phyloP scores from a whole-genome alignment of 768 basidiomycete species.

The Rhizopogon sp. region DNA sequence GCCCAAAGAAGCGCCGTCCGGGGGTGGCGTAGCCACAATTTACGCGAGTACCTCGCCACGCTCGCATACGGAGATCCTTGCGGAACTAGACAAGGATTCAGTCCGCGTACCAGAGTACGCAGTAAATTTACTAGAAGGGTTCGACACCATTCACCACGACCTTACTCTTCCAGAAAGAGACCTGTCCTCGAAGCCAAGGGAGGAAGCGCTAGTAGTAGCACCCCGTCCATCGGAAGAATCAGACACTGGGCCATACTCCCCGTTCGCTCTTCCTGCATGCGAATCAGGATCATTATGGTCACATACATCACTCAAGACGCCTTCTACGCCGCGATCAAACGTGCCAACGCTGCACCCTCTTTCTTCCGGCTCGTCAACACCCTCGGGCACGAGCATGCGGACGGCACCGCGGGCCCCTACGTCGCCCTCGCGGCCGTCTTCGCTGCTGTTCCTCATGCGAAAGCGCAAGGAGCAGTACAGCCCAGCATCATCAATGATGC shows the following conservation, averaged over 20 bases:
- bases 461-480: constrained; percentile 20
- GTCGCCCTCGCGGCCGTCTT: constrained; percentile 22
- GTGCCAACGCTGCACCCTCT: constrained; percentile 23
- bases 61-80: constrained; percentile 33
- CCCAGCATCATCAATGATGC: constrained; percentile 19
- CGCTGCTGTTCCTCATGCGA: constrained; percentile 27
- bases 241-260: constrained; percentile 27
- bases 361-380: constrained; percentile 24
- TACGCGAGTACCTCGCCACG: constrained; percentile 29
- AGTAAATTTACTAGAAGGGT: constrained; percentile 36
- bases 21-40: constrained; percentile 32
- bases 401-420: constrained; percentile 18
- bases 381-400: constrained; percentile 26
- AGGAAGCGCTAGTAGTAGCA: constrained; percentile 21
- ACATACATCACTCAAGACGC: constrained; percentile 13
- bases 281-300: constrained; percentile 17
- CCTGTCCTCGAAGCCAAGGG: constrained; percentile 22
- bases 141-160: constrained; percentile 34
- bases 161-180: constrained; percentile 28
- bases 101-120: constrained; percentile 41
- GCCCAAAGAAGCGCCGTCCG: constrained; percentile 6
- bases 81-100: constrained; percentile 26
- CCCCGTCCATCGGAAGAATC: constrained; percentile 28
- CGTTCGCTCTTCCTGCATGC: constrained; percentile 24
- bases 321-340: constrained; percentile 17